Evolutionary conservation across 2,329 filamentous ascomycete species (phyloP).

Genomic region (Epicoccum sorghinum): DNA sequence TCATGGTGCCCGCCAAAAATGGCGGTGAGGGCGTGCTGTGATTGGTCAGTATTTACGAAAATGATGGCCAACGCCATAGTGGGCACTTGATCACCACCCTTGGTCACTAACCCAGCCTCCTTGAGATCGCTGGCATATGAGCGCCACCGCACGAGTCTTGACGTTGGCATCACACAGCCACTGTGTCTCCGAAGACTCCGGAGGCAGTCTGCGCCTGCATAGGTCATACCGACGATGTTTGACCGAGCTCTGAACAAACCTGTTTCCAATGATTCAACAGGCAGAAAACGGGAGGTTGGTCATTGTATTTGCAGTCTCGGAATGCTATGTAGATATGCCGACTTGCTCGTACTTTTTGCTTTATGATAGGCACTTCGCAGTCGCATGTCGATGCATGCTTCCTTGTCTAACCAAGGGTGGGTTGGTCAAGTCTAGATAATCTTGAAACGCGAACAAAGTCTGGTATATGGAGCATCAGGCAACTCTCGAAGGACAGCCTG

Average conservation of each 20-base stretch:
- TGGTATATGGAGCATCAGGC: no score
- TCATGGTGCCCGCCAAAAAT: constrained; percentile 30
- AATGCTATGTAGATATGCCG: neutral
- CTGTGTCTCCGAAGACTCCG: constrained; percentile 14
- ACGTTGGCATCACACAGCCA: constrained; percentile 17
- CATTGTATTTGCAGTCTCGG: neutral
- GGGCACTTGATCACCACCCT: constrained; percentile 25
- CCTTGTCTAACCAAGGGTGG: no score
- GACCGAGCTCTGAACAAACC: constrained; percentile 1
- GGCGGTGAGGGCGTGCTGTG: constrained; percentile 40
- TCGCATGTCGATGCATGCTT: no score
- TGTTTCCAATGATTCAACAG: neutral
- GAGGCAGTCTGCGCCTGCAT: constrained; percentile 1
- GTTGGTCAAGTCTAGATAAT: no score
- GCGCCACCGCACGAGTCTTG: constrained; percentile 13
- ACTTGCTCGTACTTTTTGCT: no score
- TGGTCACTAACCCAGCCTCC: constrained; percentile 30
- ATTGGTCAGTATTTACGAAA: constrained; percentile 36
- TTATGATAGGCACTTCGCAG: no score
- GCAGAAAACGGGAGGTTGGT: neutral
- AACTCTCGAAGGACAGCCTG: neutral
- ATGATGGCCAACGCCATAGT: constrained; percentile 32
- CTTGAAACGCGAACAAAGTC: no score
- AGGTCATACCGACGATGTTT: neutral
- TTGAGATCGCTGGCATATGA: constrained; percentile 17